Evolutionary conservation across 1,284 basidiomycete species (phyloP).

Genomic region (Irpex sp.): DNA sequence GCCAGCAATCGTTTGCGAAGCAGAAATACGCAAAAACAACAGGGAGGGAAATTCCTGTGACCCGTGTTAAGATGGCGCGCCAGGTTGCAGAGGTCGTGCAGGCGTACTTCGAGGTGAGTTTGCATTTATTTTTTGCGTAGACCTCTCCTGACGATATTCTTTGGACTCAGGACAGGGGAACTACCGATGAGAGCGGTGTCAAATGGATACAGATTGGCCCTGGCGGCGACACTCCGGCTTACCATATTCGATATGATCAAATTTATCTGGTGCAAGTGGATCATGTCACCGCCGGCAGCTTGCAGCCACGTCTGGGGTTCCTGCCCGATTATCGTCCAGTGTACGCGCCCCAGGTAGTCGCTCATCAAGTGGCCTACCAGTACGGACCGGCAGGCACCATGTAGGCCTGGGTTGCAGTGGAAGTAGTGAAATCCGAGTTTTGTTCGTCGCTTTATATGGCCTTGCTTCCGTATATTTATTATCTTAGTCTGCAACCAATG

Average conservation of each 20-base stretch:
- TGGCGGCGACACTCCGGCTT: not conserved
- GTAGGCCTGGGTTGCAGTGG: too few species aligned
- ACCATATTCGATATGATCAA: not conserved
- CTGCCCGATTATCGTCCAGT: too few species aligned
- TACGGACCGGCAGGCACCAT: too few species aligned
- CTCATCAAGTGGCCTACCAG: too few species aligned
- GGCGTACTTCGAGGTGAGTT: constrained; percentile 4
- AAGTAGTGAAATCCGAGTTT: too few species aligned
- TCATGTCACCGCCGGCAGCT: not conserved
- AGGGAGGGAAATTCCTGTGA: not conserved
- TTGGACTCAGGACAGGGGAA: not conserved
- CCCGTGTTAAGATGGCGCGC: not conserved
- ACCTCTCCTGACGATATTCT: not conserved
- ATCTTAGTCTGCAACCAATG: too few species aligned
- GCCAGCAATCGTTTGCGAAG: not conserved
- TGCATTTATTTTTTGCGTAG: not conserved
- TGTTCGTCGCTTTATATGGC: too few species aligned
- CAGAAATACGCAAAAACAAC: constrained; percentile 1
- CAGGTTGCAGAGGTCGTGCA: constrained; percentile 3
- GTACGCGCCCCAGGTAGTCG: too few species aligned
- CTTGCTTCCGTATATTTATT: too few species aligned
- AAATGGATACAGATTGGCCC: not conserved
- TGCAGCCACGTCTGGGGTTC: not conserved
- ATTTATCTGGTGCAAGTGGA: not conserved
- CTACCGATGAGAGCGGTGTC: not conserved